Conservation (phyloP, 1,284 basidiomycete genomes). For the Pascua sp. region DNA sequence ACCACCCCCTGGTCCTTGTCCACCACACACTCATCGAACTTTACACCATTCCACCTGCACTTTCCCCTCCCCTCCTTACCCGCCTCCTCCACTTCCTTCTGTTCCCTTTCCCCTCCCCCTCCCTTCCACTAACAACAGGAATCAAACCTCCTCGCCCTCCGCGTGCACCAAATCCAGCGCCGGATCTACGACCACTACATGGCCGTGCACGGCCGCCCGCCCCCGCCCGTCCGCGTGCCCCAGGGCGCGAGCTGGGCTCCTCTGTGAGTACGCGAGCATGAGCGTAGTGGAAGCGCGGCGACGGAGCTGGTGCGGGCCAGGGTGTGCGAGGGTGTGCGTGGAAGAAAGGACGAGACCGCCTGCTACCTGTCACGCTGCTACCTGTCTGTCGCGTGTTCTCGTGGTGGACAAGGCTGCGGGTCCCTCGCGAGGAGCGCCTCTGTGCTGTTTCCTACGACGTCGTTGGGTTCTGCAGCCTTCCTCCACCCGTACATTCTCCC, state of each 20-base stretch:
- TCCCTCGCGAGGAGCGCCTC: too few species aligned
- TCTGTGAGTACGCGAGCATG: conserved; percentile 16
- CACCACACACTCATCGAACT: not conserved
- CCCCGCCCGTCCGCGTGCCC: conserved; percentile 12
- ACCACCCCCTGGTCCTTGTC: not conserved
- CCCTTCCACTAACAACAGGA: conserved; percentile 11
- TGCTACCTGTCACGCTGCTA: too few species aligned
- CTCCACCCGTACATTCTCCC: too few species aligned
- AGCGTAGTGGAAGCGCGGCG: too few species aligned
- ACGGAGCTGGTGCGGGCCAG: too few species aligned
- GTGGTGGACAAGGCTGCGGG: too few species aligned
- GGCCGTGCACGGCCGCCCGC: conserved; percentile 7
- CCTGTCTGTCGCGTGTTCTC: too few species aligned
- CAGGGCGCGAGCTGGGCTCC: conserved; percentile 17
- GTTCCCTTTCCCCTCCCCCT: not conserved
- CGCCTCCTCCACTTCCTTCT: not conserved
- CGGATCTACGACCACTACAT: conserved; percentile 20
- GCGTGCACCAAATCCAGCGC: conserved; percentile 20
- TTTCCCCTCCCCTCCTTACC: not conserved
- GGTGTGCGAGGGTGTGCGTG: too few species aligned
- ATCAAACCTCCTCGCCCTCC: conserved; percentile 22
- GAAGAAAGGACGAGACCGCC: too few species aligned
- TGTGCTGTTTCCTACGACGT: too few species aligned
- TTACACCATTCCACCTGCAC: too few species aligned
- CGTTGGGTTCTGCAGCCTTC: too few species aligned